phyloP scores from a whole-genome alignment of 2,329 filamentous ascomycete species.

The Aspergillus bombycis region DNA sequence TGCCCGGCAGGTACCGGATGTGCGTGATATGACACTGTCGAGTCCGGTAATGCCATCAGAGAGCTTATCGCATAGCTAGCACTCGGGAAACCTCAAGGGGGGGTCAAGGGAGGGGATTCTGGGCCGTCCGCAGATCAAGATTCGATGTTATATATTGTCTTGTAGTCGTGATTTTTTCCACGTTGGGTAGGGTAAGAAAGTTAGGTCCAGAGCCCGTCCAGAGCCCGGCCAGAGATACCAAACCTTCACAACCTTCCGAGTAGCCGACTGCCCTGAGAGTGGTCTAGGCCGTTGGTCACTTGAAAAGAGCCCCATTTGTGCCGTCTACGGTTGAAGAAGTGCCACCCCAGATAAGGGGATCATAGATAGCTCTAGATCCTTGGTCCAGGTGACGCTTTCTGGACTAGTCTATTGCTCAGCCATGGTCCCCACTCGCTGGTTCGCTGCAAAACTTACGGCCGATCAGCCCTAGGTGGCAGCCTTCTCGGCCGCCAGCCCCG shows the following conservation, averaged over 20 bases:
- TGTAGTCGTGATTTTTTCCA: neutral
- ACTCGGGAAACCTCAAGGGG: neutral
- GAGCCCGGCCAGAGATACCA: neutral
- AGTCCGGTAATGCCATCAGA: conserved; percentile 16
- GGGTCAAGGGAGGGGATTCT: neutral
- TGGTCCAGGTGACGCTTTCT: conserved; percentile 1
- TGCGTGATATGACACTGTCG: conserved; percentile 12
- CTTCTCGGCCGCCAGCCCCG: neutral
- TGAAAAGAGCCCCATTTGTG: neutral
- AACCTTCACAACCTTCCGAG: neutral
- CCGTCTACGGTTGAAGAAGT: neutral
- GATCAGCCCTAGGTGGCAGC: neutral
- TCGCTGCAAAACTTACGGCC: neutral
- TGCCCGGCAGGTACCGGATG: conserved; percentile 6
- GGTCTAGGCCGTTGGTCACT: conserved; percentile 1
- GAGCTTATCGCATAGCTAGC: conserved; percentile 14
- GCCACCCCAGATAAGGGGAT: conserved; percentile 15
- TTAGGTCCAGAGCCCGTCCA: neutral
- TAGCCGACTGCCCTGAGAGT: neutral
- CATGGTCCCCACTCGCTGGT: conserved; percentile 7
- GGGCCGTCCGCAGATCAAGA: neutral
- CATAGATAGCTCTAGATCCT: conserved; percentile 13
- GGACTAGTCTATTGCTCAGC: conserved; percentile 12
- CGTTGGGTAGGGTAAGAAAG: neutral
- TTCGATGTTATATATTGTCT: neutral